A percentile compares a stretch with the other conserved stretches of the same genome.
Evolutionary conservation across 305 asterid species (phyloP).

Genomic region (Fraxinus sp.): DNA sequence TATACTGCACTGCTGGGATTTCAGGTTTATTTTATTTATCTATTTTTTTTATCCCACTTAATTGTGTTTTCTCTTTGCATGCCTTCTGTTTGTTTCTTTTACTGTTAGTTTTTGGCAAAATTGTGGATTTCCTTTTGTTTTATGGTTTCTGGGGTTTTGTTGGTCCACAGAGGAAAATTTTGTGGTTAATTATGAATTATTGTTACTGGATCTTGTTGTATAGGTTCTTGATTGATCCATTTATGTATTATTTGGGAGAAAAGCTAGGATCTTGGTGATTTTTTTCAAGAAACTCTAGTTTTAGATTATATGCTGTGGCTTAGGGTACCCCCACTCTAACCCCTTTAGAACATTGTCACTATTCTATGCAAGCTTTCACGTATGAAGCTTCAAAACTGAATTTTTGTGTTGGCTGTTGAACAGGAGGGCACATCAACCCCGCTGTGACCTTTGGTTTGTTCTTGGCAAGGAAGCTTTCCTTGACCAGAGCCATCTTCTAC

Average conservation of each 20-base stretch:
- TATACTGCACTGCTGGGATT: conserved; percentile 15
- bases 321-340: not conserved
- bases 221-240: not conserved
- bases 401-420: not conserved
- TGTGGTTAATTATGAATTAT: not conserved
- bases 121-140: not conserved
- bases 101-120: not conserved
- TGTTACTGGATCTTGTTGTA: not conserved
- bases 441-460: conserved; percentile 20
- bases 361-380: not conserved
- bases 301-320: not conserved
- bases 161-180: not conserved
- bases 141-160: not conserved
- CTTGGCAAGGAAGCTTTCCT: conserved; percentile 21
- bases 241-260: not conserved
- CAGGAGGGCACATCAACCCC: conserved; percentile 19
- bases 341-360: not conserved
- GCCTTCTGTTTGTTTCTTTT: not conserved
- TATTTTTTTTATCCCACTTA: not conserved
- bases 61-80: not conserved
- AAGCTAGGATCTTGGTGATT: not conserved
- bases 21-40: not conserved
- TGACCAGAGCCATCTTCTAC: conserved; percentile 7
- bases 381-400: not conserved
- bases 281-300: not conserved